These are phyloP conservation scores for Xylaria sp. DNA, from an alignment of 2,329 filamentous ascomycete genomes.

Conservation along the genomic window DNA sequence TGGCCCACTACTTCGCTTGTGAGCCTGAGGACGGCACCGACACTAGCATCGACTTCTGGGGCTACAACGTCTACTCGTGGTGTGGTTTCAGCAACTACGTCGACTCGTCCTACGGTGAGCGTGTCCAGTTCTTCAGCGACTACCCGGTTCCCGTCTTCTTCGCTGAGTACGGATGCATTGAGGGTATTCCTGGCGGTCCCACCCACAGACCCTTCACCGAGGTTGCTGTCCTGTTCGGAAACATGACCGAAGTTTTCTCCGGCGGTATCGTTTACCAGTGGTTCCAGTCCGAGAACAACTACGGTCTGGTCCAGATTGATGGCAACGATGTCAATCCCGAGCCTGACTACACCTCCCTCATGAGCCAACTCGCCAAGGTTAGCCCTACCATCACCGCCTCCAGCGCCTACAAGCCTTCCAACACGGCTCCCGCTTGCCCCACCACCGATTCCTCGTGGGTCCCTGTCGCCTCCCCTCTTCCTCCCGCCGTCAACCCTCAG, in stretches of 20 bases:
- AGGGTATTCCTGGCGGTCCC: constrained; percentile 60
- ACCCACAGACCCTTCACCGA: constrained; percentile 84
- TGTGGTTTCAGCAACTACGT: constrained; percentile 85
- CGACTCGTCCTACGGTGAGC: constrained; percentile 81
- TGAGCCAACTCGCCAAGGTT: constrained; percentile 74
- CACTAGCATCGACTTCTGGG: constrained; percentile 91
- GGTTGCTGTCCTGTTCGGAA: constrained; percentile 81
- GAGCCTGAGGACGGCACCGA: constrained; percentile 64
- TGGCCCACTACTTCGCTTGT: constrained; percentile 96
- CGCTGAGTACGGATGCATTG: constrained; percentile 97
- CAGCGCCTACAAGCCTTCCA: constrained; percentile 77
- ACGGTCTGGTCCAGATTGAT: constrained; percentile 76
- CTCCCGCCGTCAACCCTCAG: constrained; percentile 80
- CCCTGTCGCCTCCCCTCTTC: constrained; percentile 73
- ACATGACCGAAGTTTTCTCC: constrained; percentile 89
- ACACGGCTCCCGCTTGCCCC: constrained; percentile 79
- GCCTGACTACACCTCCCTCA: constrained; percentile 79
- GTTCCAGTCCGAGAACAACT: constrained; percentile 90
- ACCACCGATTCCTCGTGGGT: constrained; percentile 72
- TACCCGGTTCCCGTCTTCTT: constrained; percentile 98
- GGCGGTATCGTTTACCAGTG: constrained; percentile 99
- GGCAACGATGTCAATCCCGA: constrained; percentile 72
- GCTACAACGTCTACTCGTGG: constrained; percentile 99
- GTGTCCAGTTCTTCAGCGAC: constrained; percentile 85
- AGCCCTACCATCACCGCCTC: constrained; percentile 74